Evolutionary conservation across 176 grass and related monocot species (phyloP).

Genomic region (Musa troglodytarum): DNA sequence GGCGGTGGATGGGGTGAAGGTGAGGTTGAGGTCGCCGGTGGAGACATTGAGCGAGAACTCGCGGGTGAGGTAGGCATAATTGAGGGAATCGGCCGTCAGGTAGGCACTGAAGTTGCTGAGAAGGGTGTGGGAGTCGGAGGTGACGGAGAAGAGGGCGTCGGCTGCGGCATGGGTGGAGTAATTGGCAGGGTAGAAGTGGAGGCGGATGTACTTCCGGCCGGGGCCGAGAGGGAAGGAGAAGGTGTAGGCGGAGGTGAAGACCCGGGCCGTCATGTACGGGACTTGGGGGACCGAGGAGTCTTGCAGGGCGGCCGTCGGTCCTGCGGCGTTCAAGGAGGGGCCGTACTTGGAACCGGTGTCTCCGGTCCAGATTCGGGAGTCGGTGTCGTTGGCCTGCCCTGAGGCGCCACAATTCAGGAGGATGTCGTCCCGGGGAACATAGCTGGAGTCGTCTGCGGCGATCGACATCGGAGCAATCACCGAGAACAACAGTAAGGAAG

Average conservation of each 20-base stretch:
- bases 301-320: neutral
- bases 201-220: conserved; percentile 54
- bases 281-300: conserved; percentile 21
- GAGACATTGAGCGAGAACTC: conserved; percentile 57
- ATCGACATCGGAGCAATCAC: neutral
- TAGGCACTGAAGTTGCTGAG: conserved; percentile 45
- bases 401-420: conserved; percentile 45
- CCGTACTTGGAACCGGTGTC: conserved; percentile 44
- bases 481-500: conserved; percentile 19
- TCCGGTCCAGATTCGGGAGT: conserved; percentile 26
- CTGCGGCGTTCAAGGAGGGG: conserved; percentile 19
- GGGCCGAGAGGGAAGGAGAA: conserved; percentile 41
- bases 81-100: conserved; percentile 17
- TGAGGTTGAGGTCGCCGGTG: conserved; percentile 30
- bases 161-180: conserved; percentile 20
- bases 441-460: conserved; percentile 23
- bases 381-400: neutral
- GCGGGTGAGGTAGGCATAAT: conserved; percentile 6
- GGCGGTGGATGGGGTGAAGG: conserved; percentile 35
- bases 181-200: conserved; percentile 51
- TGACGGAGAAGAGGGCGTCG: conserved; percentile 41
- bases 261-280: neutral
- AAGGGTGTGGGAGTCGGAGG: conserved; percentile 19
- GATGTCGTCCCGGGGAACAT: neutral
- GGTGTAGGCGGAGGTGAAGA: conserved; percentile 46